phyloP scores from a whole-genome alignment of 2,329 filamentous ascomycete genomes.

The Alternaria burnsii region DNA sequence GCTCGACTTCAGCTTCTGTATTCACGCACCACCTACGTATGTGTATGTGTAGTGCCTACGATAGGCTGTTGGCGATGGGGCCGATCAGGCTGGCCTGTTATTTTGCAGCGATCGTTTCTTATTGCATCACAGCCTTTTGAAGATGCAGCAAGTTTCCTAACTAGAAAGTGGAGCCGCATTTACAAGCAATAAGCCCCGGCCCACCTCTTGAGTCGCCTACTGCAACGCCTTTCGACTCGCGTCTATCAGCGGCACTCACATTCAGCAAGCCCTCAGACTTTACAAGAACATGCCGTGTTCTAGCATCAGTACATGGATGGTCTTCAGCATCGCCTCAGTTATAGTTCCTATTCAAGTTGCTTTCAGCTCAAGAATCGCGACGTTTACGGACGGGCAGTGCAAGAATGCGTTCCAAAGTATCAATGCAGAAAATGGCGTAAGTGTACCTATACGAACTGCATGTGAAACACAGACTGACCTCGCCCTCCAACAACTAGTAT shows the following conservation, averaged over 20 bases:
- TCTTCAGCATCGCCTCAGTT: background rate
- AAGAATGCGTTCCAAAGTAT: conserved; percentile 6
- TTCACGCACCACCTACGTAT: background rate
- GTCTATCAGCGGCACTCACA: background rate
- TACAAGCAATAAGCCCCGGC: conserved; percentile 5
- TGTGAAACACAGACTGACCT: background rate
- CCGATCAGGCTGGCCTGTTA: conserved; percentile 1
- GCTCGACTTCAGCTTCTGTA: background rate
- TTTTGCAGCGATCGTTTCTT: background rate
- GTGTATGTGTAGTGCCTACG: background rate
- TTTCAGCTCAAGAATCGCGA: conserved; percentile 3
- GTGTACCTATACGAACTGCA: background rate
- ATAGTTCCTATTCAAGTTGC: background rate
- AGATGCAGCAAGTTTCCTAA: background rate
- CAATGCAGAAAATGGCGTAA: conserved; percentile 9
- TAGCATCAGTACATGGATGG: background rate
- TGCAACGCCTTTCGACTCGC: background rate
- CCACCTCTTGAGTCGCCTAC: background rate
- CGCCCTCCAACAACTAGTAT: background rate
- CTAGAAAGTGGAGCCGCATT: background rate
- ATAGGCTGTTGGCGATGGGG: background rate
- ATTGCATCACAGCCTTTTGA: background rate
- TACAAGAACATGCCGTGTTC: background rate
- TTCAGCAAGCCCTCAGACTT: conserved; percentile 1
- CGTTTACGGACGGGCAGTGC: conserved; percentile 6